A percentile compares a stretch with the other conserved stretches of the same genome.
These are phyloP conservation scores for Blastobotrys peoriensis DNA, from an alignment of 805 yeast species.

Conservation along the genomic window DNA sequence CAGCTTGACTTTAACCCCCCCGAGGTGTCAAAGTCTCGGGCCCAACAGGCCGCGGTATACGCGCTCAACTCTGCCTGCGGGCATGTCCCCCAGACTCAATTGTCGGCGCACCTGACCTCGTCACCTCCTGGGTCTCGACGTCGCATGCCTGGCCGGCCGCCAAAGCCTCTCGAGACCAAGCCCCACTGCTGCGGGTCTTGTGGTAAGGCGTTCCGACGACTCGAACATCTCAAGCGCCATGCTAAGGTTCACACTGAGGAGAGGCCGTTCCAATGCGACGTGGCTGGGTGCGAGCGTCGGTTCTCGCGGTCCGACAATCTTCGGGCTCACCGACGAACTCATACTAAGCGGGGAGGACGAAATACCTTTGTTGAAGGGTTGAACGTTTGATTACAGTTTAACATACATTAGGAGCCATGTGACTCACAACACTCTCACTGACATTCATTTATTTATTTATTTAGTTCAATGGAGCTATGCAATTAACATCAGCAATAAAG, in stretches of 20 bases:
- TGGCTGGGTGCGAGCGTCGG: constrained; percentile 50
- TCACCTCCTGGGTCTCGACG: constrained; percentile 3
- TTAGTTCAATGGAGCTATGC: not conserved
- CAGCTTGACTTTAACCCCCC: not conserved
- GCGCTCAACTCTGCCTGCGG: constrained; percentile 2
- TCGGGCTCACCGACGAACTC: constrained; percentile 71
- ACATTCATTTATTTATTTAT: not conserved
- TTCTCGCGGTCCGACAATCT: constrained; percentile 76
- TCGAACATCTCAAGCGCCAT: constrained; percentile 47
- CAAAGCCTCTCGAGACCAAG: constrained; percentile 2
- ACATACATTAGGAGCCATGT: not conserved
- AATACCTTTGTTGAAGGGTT: constrained; percentile 36
- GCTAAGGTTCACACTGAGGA: constrained; percentile 70
- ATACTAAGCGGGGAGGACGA: constrained; percentile 40
- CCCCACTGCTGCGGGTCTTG: constrained; percentile 31
- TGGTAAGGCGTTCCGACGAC: constrained; percentile 33
- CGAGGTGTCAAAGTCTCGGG: not conserved
- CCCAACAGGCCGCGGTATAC: constrained; percentile 5
- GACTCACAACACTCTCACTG: not conserved
- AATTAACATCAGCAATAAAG: not conserved
- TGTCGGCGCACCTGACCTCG: not conserved
- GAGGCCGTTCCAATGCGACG: constrained; percentile 64
- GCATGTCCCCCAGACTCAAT: not conserved
- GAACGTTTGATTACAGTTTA: constrained; percentile 7
- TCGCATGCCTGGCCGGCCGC: constrained; percentile 5